Evolutionary conservation across 345 rosid species (phyloP).

Genomic region (Euphorbia peplus): DNA sequence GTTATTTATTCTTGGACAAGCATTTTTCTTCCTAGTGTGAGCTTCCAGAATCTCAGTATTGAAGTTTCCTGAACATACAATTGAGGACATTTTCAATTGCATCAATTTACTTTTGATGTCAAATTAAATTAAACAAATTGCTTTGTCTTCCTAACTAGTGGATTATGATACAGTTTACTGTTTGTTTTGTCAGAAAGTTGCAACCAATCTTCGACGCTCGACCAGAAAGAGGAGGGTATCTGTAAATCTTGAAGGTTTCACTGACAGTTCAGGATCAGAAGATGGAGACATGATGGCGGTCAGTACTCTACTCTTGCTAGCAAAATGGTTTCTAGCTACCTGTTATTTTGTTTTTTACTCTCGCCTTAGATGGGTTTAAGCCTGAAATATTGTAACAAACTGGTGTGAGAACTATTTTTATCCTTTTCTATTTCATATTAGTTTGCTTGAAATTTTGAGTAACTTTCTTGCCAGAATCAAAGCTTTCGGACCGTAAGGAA

Average conservation of each 20-base stretch:
- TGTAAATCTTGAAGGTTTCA: conserved; percentile 75
- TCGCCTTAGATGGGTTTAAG: not conserved
- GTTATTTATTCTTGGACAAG: not conserved
- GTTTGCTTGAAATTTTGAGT: conserved; percentile 6
- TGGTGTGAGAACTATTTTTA: not conserved
- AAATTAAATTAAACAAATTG: conserved; percentile 12
- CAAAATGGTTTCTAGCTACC: not conserved
- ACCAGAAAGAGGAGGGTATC: conserved; percentile 85
- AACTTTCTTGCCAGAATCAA: conserved; percentile 52
- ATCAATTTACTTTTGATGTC: conserved; percentile 19
- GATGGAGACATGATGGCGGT: conserved; percentile 95
- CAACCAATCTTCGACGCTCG: conserved; percentile 91
- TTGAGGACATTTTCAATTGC: not conserved
- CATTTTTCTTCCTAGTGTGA: not conserved
- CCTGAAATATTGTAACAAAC: conserved; percentile 1
- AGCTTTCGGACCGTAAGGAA: conserved; percentile 56
- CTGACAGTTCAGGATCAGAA: conserved; percentile 90
- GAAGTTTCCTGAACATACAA: not conserved
- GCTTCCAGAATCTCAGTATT: not conserved
- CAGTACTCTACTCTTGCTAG: conserved; percentile 27
- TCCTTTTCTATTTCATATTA: conserved; percentile 2
- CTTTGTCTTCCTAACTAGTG: conserved; percentile 9
- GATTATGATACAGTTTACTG: conserved; percentile 19
- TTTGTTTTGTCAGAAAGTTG: conserved; percentile 45
- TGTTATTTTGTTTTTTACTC: conserved; percentile 10